phyloP scores from a whole-genome alignment of 2,329 filamentous ascomycete genomes.

The Beauveria sp. region DNA sequence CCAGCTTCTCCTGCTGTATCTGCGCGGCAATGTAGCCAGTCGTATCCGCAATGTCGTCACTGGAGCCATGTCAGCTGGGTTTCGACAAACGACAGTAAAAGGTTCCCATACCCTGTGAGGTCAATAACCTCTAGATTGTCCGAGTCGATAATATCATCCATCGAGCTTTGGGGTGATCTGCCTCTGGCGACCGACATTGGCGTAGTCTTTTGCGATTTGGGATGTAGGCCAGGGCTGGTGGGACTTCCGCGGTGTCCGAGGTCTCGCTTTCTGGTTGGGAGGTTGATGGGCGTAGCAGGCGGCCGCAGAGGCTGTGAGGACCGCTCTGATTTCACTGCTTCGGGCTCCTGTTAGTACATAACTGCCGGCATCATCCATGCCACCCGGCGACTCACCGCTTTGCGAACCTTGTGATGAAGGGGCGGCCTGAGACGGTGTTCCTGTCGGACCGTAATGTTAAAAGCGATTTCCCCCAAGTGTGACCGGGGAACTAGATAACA shows the following conservation, averaged over 20 bases:
- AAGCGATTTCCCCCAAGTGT: background rate
- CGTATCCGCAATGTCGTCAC: slow-evolving; percentile 27
- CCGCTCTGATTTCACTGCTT: background rate
- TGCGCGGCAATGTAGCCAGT: slow-evolving; percentile 25
- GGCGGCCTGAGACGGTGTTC: background rate
- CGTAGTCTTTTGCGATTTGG: slow-evolving; percentile 24
- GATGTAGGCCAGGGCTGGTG: background rate
- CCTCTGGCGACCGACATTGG: background rate
- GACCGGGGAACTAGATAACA: background rate
- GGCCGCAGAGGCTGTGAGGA: background rate
- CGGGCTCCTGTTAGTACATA: background rate
- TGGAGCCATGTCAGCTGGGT: slow-evolving; percentile 17
- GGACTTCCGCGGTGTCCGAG: slow-evolving; percentile 1
- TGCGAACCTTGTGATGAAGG: background rate
- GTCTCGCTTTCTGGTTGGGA: slow-evolving; percentile 3
- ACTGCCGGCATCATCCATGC: background rate
- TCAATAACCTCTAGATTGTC: slow-evolving; percentile 27
- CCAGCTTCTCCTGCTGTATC: slow-evolving; percentile 26
- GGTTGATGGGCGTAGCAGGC: background rate
- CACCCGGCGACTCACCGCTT: background rate
- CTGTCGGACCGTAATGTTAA: background rate
- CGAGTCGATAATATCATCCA: background rate
- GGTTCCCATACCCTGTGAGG: slow-evolving; percentile 31
- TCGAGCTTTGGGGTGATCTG: background rate
- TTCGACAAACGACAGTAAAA: slow-evolving; percentile 14